These are phyloP conservation scores for Talaromyces adpressus DNA, from an alignment of 495 filamentous ascomycete species.

Conservation along the genomic window DNA sequence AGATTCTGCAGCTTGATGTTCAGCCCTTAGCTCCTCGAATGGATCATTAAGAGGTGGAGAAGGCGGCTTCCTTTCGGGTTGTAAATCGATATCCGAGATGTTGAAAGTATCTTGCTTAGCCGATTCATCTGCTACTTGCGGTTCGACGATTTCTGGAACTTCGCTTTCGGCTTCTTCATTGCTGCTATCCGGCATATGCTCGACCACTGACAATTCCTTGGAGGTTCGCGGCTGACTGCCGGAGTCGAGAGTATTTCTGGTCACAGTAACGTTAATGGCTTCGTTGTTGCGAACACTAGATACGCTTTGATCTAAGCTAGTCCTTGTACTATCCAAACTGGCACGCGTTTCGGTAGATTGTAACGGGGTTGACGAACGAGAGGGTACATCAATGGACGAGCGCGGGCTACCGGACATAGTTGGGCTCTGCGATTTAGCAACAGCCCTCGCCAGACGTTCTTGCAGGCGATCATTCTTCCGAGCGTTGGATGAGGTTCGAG, in stretches of 20 bases:
- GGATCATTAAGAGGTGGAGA: neutral
- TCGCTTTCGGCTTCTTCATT: neutral
- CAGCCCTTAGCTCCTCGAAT: conserved; percentile 45
- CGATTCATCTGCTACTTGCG: neutral
- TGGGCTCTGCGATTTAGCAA: conserved; percentile 38
- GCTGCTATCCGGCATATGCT: neutral
- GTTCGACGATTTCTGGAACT: neutral
- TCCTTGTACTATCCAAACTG: conserved; percentile 28
- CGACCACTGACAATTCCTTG: conserved; percentile 21
- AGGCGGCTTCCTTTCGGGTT: neutral
- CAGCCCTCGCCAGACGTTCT: conserved; percentile 70
- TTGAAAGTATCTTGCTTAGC: neutral
- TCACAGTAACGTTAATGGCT: neutral
- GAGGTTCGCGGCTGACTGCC: conserved; percentile 23
- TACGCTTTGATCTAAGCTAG: conserved; percentile 13
- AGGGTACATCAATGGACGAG: conserved; percentile 24
- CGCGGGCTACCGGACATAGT: conserved; percentile 23
- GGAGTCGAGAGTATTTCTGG: conserved; percentile 28
- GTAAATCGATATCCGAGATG: conserved; percentile 9
- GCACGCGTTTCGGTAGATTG: conserved; percentile 28
- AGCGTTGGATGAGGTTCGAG: conserved; percentile 42
- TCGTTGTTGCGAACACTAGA: conserved; percentile 13
- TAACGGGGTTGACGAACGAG: conserved; percentile 28
- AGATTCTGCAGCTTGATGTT: conserved; percentile 52
- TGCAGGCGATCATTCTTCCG: conserved; percentile 72